These are phyloP conservation scores for Scorias spongiosa DNA, from an alignment of 2,329 filamentous ascomycete species.

Conservation along the genomic window DNA sequence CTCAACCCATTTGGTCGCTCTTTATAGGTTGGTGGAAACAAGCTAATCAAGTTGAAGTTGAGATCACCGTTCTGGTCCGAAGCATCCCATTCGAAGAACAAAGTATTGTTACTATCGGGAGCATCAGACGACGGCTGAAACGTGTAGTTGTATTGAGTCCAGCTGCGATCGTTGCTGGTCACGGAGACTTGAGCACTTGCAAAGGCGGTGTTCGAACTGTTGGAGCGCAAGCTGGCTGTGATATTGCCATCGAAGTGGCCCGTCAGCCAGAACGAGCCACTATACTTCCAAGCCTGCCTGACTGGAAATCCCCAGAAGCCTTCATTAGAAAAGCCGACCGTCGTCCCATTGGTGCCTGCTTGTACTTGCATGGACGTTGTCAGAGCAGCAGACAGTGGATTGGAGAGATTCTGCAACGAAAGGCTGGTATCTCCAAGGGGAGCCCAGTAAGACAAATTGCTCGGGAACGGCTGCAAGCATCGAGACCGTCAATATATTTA, in stretches of 20 bases:
- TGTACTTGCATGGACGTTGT: conserved; percentile 34
- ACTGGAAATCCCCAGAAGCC: conserved; percentile 21
- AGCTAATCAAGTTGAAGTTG: conserved; percentile 37
- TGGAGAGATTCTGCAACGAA: conserved; percentile 32
- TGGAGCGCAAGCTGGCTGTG: conserved; percentile 14
- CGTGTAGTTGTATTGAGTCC: conserved; percentile 22
- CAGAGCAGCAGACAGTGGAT: conserved; percentile 38
- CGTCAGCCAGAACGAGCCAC: conserved; percentile 21
- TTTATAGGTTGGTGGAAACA: conserved; percentile 42
- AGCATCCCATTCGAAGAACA: conserved; percentile 35
- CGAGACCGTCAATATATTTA: too few species aligned
- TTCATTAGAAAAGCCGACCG: conserved; percentile 30
- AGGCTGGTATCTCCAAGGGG: conserved; percentile 36
- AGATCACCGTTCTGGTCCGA: conserved; percentile 17
- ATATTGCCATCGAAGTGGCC: conserved; percentile 18
- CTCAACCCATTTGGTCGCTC: conserved; percentile 36
- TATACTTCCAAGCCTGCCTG: conserved; percentile 12
- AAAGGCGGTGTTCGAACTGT: conserved; percentile 28
- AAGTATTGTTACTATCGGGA: conserved; percentile 35
- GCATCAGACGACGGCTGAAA: conserved; percentile 29
- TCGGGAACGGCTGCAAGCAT: conserved; percentile 24
- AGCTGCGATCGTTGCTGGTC: conserved; percentile 13
- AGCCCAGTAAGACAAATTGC: conserved; percentile 37
- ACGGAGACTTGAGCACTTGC: conserved; percentile 20
- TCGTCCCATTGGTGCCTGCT: conserved; percentile 21